Conservation (phyloP, 768 basidiomycete species). For the Serendipita sp. region DNA sequence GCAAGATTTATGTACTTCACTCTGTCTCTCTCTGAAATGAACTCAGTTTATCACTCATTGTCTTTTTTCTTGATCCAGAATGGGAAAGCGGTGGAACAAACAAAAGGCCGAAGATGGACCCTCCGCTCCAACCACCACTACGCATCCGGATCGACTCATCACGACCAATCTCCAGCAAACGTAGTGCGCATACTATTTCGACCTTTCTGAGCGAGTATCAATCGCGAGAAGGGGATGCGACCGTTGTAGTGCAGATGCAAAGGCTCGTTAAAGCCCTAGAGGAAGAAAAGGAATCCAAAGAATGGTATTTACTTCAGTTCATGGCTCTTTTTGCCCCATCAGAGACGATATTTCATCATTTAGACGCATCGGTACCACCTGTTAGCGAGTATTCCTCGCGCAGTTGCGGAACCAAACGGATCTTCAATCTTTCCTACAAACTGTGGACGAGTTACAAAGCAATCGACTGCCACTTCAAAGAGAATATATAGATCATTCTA, state of each 20-base stretch:
- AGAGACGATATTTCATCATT: no score
- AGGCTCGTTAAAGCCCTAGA: background rate
- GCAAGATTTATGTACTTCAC: background rate
- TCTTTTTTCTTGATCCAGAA: background rate
- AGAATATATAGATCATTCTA: no score
- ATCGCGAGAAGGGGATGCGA: background rate
- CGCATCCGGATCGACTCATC: background rate
- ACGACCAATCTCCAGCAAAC: background rate
- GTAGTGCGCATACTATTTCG: background rate
- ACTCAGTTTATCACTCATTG: background rate
- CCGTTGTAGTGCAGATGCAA: background rate
- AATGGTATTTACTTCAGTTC: no score
- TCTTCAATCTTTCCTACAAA: no score
- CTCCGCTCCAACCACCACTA: background rate
- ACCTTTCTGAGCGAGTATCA: conserved; percentile 3
- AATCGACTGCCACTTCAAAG: no score
- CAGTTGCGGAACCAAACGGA: no score
- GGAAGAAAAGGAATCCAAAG: background rate
- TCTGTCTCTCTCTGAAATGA: background rate
- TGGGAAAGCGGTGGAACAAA: background rate
- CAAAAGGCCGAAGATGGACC: background rate
- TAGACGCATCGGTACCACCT: no score
- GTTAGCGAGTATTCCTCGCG: no score
- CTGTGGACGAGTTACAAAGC: no score
- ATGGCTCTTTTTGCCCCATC: no score